These are phyloP conservation scores for Colletotrichum musae DNA, from an alignment of 2,329 filamentous ascomycete genomes.

Conservation along the genomic window DNA sequence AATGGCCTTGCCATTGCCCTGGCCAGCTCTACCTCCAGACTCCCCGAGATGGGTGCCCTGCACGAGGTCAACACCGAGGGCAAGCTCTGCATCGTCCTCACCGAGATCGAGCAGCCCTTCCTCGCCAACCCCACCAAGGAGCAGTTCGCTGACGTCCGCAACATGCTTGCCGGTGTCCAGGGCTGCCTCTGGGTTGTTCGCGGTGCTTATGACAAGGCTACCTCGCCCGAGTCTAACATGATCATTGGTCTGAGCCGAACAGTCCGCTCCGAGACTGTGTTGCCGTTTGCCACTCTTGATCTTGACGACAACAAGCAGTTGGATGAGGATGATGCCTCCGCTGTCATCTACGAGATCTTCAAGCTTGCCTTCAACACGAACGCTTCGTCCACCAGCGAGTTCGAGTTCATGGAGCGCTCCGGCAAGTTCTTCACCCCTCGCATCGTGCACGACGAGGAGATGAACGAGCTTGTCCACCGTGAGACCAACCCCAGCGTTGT, in stretches of 20 bases:
- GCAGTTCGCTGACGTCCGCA: constrained; percentile 56
- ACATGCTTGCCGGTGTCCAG: constrained; percentile 51
- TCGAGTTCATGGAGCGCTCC: constrained; percentile 59
- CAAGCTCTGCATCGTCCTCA: constrained; percentile 56
- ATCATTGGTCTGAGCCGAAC: constrained; percentile 61
- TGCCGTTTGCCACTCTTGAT: constrained; percentile 61
- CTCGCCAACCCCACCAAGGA: constrained; percentile 55
- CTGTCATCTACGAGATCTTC: constrained; percentile 55
- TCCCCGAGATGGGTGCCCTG: constrained; percentile 43
- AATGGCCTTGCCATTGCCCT: constrained; percentile 37
- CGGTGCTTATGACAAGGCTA: constrained; percentile 55
- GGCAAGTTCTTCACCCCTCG: constrained; percentile 57
- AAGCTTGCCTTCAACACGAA: constrained; percentile 52
- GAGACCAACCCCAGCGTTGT: constrained; percentile 56
- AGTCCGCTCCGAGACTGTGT: constrained; percentile 62
- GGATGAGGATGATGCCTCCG: constrained; percentile 47
- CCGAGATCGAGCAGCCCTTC: constrained; percentile 60
- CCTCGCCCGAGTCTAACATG: constrained; percentile 59
- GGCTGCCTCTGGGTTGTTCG: constrained; percentile 58
- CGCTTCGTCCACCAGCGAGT: constrained; percentile 52
- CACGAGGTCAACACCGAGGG: constrained; percentile 44
- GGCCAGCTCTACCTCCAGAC: constrained; percentile 39
- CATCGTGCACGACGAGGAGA: constrained; percentile 56
- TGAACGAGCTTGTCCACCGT: constrained; percentile 60
- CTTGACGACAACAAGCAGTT: constrained; percentile 56